Evolutionary conservation across 305 asterid species (phyloP).

Genomic region (Solanum hybrid): DNA sequence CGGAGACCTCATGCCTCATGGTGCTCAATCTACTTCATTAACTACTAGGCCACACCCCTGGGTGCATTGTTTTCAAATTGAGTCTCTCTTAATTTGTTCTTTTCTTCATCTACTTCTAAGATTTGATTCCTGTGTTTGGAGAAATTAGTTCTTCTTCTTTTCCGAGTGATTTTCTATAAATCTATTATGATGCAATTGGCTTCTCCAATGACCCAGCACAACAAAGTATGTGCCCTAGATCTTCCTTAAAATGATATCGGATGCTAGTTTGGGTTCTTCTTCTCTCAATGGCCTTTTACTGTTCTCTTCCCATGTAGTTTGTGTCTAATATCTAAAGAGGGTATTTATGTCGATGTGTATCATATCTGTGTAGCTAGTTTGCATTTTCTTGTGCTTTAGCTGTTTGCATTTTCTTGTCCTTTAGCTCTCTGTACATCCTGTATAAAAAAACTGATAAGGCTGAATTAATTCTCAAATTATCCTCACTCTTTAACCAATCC

Average conservation of each 20-base stretch:
- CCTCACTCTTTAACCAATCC: neutral
- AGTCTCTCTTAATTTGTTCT: neutral
- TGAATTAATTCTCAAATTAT: neutral
- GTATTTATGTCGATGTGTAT: neutral
- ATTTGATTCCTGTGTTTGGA: neutral
- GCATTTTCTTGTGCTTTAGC: neutral
- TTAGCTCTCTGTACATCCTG: neutral
- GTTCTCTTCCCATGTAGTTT: neutral
- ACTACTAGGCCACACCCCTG: neutral
- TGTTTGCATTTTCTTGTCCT: neutral
- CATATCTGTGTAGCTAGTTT: neutral
- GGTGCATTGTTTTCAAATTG: neutral
- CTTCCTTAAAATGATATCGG: neutral
- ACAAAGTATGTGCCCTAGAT: neutral
- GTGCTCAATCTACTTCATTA: neutral
- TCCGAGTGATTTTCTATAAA: neutral
- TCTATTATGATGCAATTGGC: neutral
- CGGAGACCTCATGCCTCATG: neutral
- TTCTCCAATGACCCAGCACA: neutral
- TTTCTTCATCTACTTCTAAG: neutral
- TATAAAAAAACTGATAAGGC: neutral
- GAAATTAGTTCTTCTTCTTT: neutral
- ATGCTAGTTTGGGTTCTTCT: neutral
- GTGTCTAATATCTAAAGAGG: neutral
- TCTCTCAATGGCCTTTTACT: neutral